Base-by-base conservation (phyloP, 2,329 filamentous ascomycete genomes). In the Fusarium papillatum region DNA sequence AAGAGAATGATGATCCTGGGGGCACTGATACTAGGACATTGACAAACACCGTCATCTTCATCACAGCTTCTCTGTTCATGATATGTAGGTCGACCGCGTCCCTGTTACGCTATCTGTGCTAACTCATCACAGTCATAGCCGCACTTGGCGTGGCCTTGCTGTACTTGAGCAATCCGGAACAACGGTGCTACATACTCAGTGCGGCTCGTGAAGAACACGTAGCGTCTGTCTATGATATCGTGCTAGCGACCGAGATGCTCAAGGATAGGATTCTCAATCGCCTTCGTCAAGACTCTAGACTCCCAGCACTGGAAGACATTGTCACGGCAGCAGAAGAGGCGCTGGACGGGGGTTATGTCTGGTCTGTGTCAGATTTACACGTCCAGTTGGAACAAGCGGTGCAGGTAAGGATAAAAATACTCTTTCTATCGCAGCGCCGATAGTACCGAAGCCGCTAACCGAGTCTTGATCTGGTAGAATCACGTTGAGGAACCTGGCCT, bases 211-310 rank as follows among this genome's bases (percentile, higher is more conserved):
- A 46, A 46, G 43, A 46, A 16, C 43, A 46, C 13, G 43, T 24
- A 3, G n/a, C n/a, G 6, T 46, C 43, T 46, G n/a, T 6, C 3
- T 5, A 8, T 5, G 2, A 46, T 46, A 2, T 46, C 2, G 2
- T 46, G 2, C 7, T 24, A 4, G n/a, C 4, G 0, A 2, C 1
- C 4, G n/a, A 24, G 43, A 46, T 1, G n/a, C 4, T 46, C 1
- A 46, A 24, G n/a, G 13, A 24, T 4, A 46, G 13, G 7, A 16
- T 46, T 9, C 7, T 46, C 0, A 2, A 46, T 1, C n/a, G 13
- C 7, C 43, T 46, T 24, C 13, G n/a, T 4, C 43, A 9, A 16
- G 1, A 46, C 13, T 2, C 11, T 1, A 16, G 13, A 1, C 4
- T 24, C n/a, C 0, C 41, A 24, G 7, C 2, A 1, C 13, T 24